These are phyloP conservation scores for Jacaranda copaia DNA, from an alignment of 257 asterid species.

Conservation along the genomic window DNA sequence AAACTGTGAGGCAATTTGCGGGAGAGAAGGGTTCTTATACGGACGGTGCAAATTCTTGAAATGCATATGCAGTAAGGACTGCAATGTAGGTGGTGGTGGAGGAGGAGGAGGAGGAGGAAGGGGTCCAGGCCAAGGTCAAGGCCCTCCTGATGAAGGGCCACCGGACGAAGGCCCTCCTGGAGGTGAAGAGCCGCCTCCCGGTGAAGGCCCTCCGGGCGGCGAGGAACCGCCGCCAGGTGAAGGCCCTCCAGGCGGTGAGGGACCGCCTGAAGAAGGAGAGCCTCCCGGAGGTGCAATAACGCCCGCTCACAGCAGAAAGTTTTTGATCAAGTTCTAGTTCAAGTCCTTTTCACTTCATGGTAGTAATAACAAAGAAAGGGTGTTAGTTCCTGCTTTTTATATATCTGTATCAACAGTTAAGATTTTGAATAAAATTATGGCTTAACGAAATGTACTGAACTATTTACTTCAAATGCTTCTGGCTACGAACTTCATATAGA, in stretches of 20 bases:
- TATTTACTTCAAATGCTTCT: too few relatives aligned
- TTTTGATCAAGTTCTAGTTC: too few relatives aligned
- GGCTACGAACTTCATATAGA: too few relatives aligned
- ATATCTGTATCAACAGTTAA: too few relatives aligned
- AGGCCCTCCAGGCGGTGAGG: not conserved
- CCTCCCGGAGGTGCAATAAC: too few relatives aligned
- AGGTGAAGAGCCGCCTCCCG: not conserved
- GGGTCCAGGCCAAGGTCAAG: not conserved
- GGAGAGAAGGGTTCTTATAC: conserved; percentile 29
- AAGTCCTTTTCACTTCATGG: too few relatives aligned
- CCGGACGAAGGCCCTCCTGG: not conserved
- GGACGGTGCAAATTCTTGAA: conserved; percentile 27
- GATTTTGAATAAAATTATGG: too few relatives aligned
- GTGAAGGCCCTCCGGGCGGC: not conserved
- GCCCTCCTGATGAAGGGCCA: not conserved
- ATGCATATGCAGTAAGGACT: conserved; percentile 33
- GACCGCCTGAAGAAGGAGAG: too few relatives aligned
- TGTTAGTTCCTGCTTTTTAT: too few relatives aligned
- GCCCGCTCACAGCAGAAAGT: too few relatives aligned
- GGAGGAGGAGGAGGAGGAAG: not conserved
- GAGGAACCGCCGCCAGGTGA: not conserved
- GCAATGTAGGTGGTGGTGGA: not conserved
- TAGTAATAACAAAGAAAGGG: too few relatives aligned
- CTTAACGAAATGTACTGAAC: too few relatives aligned
- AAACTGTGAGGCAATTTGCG: conserved; percentile 36